Base-by-base conservation (phyloP, 768 basidiomycete genomes). In the Tulasnella sp. region DNA sequence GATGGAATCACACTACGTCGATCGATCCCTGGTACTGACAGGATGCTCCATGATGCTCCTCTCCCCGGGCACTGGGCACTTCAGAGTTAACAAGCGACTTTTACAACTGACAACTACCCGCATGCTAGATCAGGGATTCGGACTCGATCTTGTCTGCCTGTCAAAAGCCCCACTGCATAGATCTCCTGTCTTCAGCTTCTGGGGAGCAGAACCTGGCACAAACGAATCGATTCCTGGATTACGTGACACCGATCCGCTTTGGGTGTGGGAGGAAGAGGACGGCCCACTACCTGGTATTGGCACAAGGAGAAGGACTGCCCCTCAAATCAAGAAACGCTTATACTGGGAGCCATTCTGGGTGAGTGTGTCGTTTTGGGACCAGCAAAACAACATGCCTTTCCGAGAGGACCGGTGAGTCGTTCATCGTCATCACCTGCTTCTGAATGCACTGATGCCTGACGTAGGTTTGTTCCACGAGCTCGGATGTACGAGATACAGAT, bases 401-500 rank as follows among this genome's bases (percentile, higher is more conserved):
- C 75, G 88, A 48, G 70, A 73, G 62, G 87, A 89, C 68, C 77
- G 88, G 86, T 86, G 57, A 41, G 42, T 43, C 25, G 3, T 51
- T 19, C n/a, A 45, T n/a, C 19, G 14, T 25, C 34, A 34, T 32
- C 56, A 2, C 23, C 15, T 12, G 9, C 4, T 34, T 35, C 27
- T 45, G 3, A 37, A 31, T 17, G 32, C 6, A 4, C 11, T 4
- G 4, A 14, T 41, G 6, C 19, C 19, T 14, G 4, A 15, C 37
- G 63, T 62, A 92, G 94, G 59, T 98, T 97, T 66, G 74, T 97
- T 23, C 84, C 90, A 4, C 81, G 94, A 29, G 91, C 87, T n/a
- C 88, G 89, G 71, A 94, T 96, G 90, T 88, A 91, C 64, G 88
- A 93, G 66, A 90, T 96, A 36, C 86, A 96, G 65, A 93, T 89